Conservation (phyloP, 495 filamentous ascomycete species). For the Aspergillus conjunctus region DNA sequence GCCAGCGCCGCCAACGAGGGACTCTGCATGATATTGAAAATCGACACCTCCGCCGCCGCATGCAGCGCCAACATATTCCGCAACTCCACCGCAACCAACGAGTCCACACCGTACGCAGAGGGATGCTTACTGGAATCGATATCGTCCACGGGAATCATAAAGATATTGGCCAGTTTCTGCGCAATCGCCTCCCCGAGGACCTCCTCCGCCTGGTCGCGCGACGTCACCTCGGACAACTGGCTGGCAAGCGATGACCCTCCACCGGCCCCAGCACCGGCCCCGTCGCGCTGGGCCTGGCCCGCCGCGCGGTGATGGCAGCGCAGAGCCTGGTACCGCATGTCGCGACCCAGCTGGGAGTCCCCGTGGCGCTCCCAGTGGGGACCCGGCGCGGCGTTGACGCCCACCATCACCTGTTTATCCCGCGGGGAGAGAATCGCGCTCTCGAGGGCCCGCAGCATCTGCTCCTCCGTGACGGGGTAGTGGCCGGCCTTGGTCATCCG, state of each 20-base stretch:
- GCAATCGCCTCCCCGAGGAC: neutral
- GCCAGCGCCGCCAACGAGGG: no score
- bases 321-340: neutral
- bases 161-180: neutral
- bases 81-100: no score
- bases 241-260: neutral
- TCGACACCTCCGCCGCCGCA: no score
- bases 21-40: no score
- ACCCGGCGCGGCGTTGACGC: neutral
- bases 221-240: neutral
- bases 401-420: neutral
- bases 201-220: neutral
- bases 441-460: neutral
- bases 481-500: neutral
- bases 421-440: neutral
- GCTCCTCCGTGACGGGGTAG: conserved; percentile 11
- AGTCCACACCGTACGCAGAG: no score
- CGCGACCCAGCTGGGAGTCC: neutral
- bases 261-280: neutral
- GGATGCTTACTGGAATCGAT: neutral
- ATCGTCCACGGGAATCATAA: neutral
- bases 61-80: no score
- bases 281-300: neutral
- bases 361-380: neutral
- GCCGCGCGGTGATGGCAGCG: neutral